phyloP scores from a whole-genome alignment of 1,139 yeast species.

The Diutina scorzettiae region DNA sequence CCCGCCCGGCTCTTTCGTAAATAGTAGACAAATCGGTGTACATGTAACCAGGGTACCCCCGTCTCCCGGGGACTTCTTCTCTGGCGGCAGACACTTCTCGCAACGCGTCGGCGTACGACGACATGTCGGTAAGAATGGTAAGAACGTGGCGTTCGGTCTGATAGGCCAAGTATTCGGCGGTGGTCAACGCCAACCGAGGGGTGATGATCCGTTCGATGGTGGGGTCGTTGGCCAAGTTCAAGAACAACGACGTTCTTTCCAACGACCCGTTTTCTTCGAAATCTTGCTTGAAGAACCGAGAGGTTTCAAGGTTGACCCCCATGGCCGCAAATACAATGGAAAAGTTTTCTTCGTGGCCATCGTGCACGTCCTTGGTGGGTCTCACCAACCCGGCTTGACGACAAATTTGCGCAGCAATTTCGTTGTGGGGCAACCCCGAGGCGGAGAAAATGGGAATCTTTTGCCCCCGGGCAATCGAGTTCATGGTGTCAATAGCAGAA shows the following conservation, averaged over 20 bases:
- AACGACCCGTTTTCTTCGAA: constrained; percentile 98
- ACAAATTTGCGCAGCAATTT: constrained; percentile 98
- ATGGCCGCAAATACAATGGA: constrained; percentile 97
- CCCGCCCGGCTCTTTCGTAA: constrained; percentile 99
- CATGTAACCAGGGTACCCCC: constrained; percentile 99
- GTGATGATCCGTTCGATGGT: constrained; percentile 98
- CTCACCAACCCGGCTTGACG: constrained; percentile 99
- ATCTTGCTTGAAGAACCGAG: constrained; percentile 94
- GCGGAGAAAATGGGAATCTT: constrained; percentile 98
- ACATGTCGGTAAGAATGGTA: constrained; percentile 97
- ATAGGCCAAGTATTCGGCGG: constrained; percentile 96
- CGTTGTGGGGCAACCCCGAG: constrained; percentile 98
- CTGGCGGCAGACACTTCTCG: constrained; percentile 99
- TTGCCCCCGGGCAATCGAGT: constrained; percentile 99
- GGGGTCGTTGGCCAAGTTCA: constrained; percentile 97
- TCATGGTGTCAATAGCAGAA: constrained; percentile 98
- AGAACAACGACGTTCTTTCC: constrained; percentile 92
- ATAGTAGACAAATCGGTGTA: constrained; percentile 98
- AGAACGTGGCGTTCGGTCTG: constrained; percentile 98
- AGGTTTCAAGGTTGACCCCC: constrained; percentile 91
- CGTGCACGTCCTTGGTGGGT: constrained; percentile 98
- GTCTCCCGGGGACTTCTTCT: constrained; percentile 99
- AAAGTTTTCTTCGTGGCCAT: constrained; percentile 98
- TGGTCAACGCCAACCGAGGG: constrained; percentile 97
- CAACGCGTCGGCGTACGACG: constrained; percentile 97